Base-by-base conservation (phyloP, 768 basidiomycete genomes). In the Pholiota molesta region DNA sequence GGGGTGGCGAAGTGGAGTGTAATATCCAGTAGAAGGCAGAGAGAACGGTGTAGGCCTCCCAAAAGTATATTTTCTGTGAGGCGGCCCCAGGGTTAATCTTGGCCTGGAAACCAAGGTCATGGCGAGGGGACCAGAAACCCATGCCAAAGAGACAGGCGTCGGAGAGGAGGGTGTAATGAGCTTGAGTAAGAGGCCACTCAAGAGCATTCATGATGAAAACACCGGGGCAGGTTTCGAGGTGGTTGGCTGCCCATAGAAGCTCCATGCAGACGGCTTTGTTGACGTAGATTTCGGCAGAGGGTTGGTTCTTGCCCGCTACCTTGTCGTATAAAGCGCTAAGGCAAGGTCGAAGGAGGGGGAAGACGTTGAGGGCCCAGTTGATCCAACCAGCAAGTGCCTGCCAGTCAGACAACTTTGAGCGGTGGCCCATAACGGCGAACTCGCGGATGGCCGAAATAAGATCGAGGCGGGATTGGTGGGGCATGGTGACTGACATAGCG, bases 341-440 rank as follows among this genome's bases (percentile, higher is more conserved):
- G 4, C 26, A 26, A 0, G 80, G 81, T 0, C 69, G 65, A 0
- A 83, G 66, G 0, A 75, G 60, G 0, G 80, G 79, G 51, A 68
- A 79, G 1, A 74, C 74, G 55, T 81, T 82, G 19, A 82, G 66
- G 0, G 66, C 60, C 79, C 79, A 81, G 53, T 81, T 81, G 11
- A 72, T 21, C 74, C 73, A 79, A 0, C 78, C 79, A 0, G 71
- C 71, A 0, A 81, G 2, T 5, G 44, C 35, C 19, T 69, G 64
- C 54, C 66, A 79, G 8, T 69, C 37, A 0, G 57, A 31, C 3
- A 28, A 29, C 8, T 26, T 29, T 6, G 14, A 2, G 2, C 26
- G 26, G 40, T 5, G 39, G 14, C 11, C 10, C 37, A 11, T 21
- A 56, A 56, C 2, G 1, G 2, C 26, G 7, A 56, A n/a, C 26